Evolutionary conservation across 1,284 basidiomycete species (phyloP).

Genomic region (Inonotus obliquus): DNA sequence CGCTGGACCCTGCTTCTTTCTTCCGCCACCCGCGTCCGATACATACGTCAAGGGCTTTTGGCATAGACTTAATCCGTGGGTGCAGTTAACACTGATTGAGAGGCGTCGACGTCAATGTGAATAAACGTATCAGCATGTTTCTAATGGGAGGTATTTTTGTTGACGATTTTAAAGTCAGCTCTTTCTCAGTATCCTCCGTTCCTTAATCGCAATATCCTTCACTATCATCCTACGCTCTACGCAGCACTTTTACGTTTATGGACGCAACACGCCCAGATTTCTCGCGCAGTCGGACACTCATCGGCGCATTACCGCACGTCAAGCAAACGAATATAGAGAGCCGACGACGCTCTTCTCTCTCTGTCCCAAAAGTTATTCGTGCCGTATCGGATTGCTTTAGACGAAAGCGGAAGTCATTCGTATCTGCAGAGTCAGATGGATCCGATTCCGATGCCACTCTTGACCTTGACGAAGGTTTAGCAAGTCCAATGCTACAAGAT

Average conservation of each 20-base stretch:
- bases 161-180: no score
- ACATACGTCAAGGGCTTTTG: not conserved
- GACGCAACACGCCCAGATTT: not conserved
- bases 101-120: no score
- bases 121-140: no score
- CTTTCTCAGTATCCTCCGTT: no score
- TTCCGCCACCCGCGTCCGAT: not conserved
- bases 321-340: not conserved
- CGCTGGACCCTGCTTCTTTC: not conserved
- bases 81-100: no score
- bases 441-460: conserved; percentile 5
- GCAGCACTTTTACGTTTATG: no score
- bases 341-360: not conserved
- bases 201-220: no score
- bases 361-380: not conserved
- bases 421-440: not conserved
- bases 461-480: not conserved
- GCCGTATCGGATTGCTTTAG: not conserved
- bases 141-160: no score
- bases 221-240: no score
- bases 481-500: not conserved
- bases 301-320: not conserved
- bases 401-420: not conserved
- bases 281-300: not conserved
- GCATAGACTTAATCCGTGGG: not conserved